A percentile compares a stretch with the other conserved stretches of the same genome.
These are phyloP conservation scores for Cymbidium sinense DNA, from an alignment of 106 monocot species.

Conservation along the genomic window DNA sequence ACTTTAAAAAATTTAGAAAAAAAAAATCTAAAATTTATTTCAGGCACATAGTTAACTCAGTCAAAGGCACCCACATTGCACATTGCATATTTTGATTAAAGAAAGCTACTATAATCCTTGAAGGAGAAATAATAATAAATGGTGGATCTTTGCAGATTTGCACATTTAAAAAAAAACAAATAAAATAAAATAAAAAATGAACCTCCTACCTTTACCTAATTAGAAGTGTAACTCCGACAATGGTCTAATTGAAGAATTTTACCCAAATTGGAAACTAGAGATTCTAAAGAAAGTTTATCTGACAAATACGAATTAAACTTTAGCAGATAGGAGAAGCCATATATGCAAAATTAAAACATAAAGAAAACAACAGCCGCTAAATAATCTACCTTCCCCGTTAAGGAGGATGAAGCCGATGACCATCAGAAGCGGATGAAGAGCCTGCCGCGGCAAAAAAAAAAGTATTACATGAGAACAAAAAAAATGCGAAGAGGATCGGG, in stretches of 20 bases:
- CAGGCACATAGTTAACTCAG: too few species aligned
- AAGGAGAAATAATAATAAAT: too few species aligned
- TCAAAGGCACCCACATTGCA: too few species aligned
- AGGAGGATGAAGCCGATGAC: slow-evolving; percentile 82
- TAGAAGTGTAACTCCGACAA: not conserved
- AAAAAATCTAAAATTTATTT: too few species aligned
- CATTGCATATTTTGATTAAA: too few species aligned
- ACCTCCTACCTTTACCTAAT: too few species aligned
- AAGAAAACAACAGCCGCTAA: not conserved
- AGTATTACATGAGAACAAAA: not conserved
- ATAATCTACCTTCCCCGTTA: slow-evolving; percentile 60
- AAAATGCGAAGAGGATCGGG: not conserved
- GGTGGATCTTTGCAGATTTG: too few species aligned
- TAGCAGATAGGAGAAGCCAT: not conserved
- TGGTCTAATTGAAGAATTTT: not conserved
- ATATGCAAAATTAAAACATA: not conserved
- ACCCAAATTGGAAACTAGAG: not conserved
- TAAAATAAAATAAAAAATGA: too few species aligned
- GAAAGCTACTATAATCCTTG: too few species aligned
- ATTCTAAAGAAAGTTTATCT: not conserved
- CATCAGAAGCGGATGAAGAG: slow-evolving; percentile 67
- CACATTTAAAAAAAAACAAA: too few species aligned
- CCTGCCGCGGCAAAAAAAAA: slow-evolving; percentile 22
- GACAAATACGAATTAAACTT: not conserved
- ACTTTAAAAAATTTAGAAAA: too few species aligned